These are phyloP conservation scores for Cryomyces minteri DNA, from an alignment of 495 filamentous ascomycete species.

Conservation along the genomic window DNA sequence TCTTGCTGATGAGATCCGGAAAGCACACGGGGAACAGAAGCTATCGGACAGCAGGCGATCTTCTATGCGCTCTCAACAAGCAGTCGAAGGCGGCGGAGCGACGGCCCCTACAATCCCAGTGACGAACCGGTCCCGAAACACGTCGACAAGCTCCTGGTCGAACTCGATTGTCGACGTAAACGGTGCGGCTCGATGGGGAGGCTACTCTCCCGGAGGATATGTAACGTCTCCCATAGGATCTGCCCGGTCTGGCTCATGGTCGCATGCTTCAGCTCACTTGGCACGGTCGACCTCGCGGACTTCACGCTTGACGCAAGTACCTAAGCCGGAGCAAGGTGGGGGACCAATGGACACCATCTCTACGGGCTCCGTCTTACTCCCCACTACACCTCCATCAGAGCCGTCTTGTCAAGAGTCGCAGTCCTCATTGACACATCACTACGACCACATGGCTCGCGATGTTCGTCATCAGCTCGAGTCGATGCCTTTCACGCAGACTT, in stretches of 20 bases:
- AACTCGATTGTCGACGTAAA: slow-evolving; percentile 56
- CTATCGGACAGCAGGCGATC: slow-evolving; percentile 41
- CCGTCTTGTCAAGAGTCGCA: neutral
- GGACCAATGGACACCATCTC: slow-evolving; percentile 21
- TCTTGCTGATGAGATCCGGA: slow-evolving; percentile 66
- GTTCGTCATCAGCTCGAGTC: slow-evolving; percentile 9
- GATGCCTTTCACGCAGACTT: neutral
- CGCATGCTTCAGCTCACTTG: slow-evolving; percentile 2
- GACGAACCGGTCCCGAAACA: slow-evolving; percentile 22
- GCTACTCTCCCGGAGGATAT: slow-evolving; percentile 40
- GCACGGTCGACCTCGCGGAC: slow-evolving; percentile 4
- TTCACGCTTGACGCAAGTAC: slow-evolving; percentile 29
- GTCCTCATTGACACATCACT: slow-evolving; percentile 5
- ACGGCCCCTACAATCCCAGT: slow-evolving; percentile 13
- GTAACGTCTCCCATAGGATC: slow-evolving; percentile 5
- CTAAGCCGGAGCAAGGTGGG: slow-evolving; percentile 30
- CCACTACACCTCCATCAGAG: neutral
- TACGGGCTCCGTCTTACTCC: neutral
- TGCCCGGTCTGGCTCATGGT: slow-evolving; percentile 3
- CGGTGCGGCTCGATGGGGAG: slow-evolving; percentile 42
- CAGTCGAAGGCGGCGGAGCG: slow-evolving; percentile 1
- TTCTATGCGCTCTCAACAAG: slow-evolving; percentile 18
- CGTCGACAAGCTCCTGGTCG: slow-evolving; percentile 30
- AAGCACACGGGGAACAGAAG: slow-evolving; percentile 62
- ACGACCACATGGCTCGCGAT: slow-evolving; percentile 12